Evolutionary conservation across 148 eudicot species (phyloP).

Genomic region (Rhododendron griersonianum): DNA sequence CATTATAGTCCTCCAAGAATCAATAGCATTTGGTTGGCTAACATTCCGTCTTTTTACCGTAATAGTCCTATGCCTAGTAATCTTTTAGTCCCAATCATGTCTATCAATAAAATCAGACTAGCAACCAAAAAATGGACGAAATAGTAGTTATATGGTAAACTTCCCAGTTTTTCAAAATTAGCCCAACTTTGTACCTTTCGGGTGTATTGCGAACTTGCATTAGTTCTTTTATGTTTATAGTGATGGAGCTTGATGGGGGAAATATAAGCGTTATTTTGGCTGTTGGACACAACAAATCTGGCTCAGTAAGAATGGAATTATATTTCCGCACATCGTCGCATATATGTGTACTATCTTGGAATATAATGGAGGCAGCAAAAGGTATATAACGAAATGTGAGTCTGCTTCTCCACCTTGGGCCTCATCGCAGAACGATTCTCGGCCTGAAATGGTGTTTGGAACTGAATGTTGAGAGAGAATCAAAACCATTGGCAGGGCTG

Average conservation of each 20-base stretch:
- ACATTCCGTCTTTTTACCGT: background rate
- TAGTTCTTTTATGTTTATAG: background rate
- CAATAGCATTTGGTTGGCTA: background rate
- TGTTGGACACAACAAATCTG: background rate
- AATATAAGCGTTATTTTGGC: background rate
- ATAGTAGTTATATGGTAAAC: background rate
- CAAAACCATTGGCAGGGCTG: too few relatives aligned
- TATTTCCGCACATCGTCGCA: background rate
- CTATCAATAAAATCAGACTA: background rate
- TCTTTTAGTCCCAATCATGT: background rate
- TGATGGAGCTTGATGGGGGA: background rate
- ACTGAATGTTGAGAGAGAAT: too few relatives aligned
- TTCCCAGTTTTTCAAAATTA: background rate
- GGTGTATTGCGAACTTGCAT: background rate
- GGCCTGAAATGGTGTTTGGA: too few relatives aligned
- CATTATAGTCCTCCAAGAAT: background rate
- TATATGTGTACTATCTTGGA: background rate
- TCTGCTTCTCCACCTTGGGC: background rate
- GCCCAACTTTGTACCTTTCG: background rate
- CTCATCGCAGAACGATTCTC: background rate
- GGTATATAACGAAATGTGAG: background rate
- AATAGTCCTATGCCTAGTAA: background rate
- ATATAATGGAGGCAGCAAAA: background rate
- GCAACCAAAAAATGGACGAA: background rate
- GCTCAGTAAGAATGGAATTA: background rate